Base-by-base conservation (phyloP, 495 filamentous ascomycete species). In the Massariosphaeria phaeospora region DNA sequence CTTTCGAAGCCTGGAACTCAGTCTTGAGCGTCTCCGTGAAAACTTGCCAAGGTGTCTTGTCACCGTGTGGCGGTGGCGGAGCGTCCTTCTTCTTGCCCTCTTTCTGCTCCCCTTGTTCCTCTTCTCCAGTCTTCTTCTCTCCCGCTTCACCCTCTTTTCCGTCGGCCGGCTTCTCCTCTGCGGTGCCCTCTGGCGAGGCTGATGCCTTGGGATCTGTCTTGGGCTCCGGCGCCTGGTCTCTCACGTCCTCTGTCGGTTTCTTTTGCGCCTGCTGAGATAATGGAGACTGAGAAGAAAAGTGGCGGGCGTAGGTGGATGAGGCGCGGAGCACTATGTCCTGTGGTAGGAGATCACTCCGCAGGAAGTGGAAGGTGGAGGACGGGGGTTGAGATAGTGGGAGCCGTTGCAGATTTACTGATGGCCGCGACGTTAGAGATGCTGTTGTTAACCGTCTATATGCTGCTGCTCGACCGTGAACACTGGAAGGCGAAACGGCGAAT, bases 21-120 rank as follows among this genome's bases (percentile, higher is more conserved):
- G 77, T 75, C 64, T 88, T 81, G 68, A 98, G 80, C 48, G 93
- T 98, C 62, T 98, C 93, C 55, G 88, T 86, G 76, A 98, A 98
- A 33, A 98, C 93, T 70, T 96, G 89, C 88, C 93, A 96, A 27
- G 93, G 93, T 7, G 91, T 87, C 74, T 98, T 98, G 72, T 95
- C 89, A 55, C 93, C 94, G 63, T 98, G 94, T 6, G 93, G 93
- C 18, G 93, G 91, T 6, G 91, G 94, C 18, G 87, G 85, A 7
- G 93, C 86, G 50, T 76, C 71, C 21, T 76, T 72, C n/a, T 82
- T 75, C 55, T 91, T 83, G 68, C 91, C 82, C 57, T 84, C 78
- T 61, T 82, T 77, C 62, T 84, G 68, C 29, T 84, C 61, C 20
- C 35, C 69, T 50, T 81, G 69, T 36, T 72, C 64, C 34, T 66